Percentiles rank a stretch among this genome's conserved stretches.
phyloP scores from a whole-genome alignment of 345 rosid genomes.

The Salix udensis region DNA sequence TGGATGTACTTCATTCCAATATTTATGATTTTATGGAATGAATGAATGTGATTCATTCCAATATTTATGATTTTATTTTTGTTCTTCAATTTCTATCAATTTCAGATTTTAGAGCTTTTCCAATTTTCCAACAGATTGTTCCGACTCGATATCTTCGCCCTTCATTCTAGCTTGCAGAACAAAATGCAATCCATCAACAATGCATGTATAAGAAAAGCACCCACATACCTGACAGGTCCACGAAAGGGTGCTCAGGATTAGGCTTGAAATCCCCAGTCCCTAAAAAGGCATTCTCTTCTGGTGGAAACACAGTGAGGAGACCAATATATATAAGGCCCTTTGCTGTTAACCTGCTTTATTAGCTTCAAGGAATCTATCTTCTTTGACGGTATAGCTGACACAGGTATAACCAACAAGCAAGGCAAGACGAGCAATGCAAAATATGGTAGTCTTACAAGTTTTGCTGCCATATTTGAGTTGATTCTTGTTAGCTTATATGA shows the following conservation, averaged over 20 bases:
- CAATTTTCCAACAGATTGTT: no score
- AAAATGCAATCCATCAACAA: no score
- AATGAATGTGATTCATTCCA: no score
- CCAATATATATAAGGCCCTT: conserved; percentile 45
- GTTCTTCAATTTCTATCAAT: no score
- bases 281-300: conserved; percentile 43
- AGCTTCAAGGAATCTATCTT: conserved; percentile 10
- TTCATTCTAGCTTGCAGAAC: conserved; percentile 1
- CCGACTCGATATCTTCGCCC: conserved; percentile 46
- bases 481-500: no score
- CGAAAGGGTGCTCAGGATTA: conserved; percentile 24
- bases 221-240: conserved; percentile 45
- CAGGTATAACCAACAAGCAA: conserved; percentile 9
- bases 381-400: conserved; percentile 13
- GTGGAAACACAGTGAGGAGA: conserved; percentile 41
- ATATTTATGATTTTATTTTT: no score
- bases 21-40: no score
- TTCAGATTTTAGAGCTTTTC: no score
- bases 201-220: neutral
- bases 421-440: neutral
- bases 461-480: conserved; percentile 12
- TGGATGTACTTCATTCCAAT: no score
- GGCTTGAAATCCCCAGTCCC: conserved; percentile 33
- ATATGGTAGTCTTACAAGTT: neutral
- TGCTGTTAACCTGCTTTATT: conserved; percentile 31